A percentile compares a stretch with the other conserved stretches of the same genome.
Conservation (phyloP, 345 rosid species). For the Geranium rotundifolium region DNA sequence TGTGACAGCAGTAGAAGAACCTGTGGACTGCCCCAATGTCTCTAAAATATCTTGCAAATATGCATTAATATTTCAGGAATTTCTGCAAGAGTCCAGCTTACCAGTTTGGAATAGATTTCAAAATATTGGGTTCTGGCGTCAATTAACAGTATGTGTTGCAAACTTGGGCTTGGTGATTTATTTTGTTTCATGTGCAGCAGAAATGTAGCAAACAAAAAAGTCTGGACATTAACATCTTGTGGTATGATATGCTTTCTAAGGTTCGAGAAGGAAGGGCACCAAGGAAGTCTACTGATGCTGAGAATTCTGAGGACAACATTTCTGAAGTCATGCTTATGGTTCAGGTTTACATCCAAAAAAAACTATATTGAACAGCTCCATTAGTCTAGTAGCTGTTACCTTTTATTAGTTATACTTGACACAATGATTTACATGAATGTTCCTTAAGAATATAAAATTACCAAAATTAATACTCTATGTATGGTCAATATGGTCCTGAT, state of each 20-base stretch:
- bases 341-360: slow-evolving; percentile 42
- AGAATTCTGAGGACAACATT: slow-evolving; percentile 32
- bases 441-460: neutral
- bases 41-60: slow-evolving; percentile 59
- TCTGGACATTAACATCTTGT: neutral
- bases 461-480: neutral
- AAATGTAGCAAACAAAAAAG: neutral
- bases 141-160: slow-evolving; percentile 56
- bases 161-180: neutral
- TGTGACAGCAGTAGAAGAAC: slow-evolving; percentile 92
- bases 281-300: slow-evolving; percentile 26
- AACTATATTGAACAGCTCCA: neutral
- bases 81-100: slow-evolving; percentile 54
- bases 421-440: neutral
- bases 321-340: slow-evolving; percentile 89
- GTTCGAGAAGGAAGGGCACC: slow-evolving; percentile 90
- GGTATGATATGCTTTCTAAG: slow-evolving; percentile 20
- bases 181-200: neutral
- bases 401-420: neutral
- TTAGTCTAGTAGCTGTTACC: neutral
- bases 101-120: slow-evolving; percentile 90
- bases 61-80: slow-evolving; percentile 71
- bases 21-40: slow-evolving; percentile 82
- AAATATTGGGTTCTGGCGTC: slow-evolving; percentile 91
- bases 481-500: neutral